These are phyloP conservation scores for Candida boleticola DNA, from an alignment of 805 yeast genomes.

Conservation along the genomic window DNA sequence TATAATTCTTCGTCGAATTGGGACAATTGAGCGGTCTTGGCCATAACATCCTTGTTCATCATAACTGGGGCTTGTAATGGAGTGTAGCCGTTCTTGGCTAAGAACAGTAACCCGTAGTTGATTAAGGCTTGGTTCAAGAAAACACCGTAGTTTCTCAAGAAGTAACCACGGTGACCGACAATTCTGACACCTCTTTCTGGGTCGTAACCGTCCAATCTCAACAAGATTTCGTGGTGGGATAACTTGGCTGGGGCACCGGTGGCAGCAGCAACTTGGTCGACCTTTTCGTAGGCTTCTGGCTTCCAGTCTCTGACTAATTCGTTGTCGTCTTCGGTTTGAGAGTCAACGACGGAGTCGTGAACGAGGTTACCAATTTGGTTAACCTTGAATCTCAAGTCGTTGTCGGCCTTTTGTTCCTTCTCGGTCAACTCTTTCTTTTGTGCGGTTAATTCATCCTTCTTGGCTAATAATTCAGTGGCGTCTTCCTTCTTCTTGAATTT, in stretches of 20 bases:
- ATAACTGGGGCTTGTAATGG: conserved; percentile 98
- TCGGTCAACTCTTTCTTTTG: conserved; percentile 66
- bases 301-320: conserved; percentile 84
- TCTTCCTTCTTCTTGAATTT: conserved; percentile 95
- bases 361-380: conserved; percentile 91
- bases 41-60: conserved; percentile 99
- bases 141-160: conserved; percentile 92
- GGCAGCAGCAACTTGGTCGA: conserved; percentile 68
- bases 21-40: conserved; percentile 97
- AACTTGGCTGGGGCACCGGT: conserved; percentile 73
- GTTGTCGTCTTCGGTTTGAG: conserved; percentile 88
- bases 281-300: conserved; percentile 64
- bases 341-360: conserved; percentile 85
- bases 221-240: conserved; percentile 92
- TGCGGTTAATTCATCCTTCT: conserved; percentile 72
- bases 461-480: conserved; percentile 75
- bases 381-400: conserved; percentile 72
- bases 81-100: conserved; percentile 72
- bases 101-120: conserved; percentile 88
- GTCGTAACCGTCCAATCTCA: conserved; percentile 95
- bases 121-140: conserved; percentile 97
- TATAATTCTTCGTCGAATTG: conserved; percentile 97
- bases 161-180: conserved; percentile 98
- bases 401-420: conserved; percentile 78
- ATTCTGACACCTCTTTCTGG: conserved; percentile 98